These are phyloP conservation scores for Leonotis leonurus DNA, from an alignment of 257 asterid genomes.

Conservation along the genomic window DNA sequence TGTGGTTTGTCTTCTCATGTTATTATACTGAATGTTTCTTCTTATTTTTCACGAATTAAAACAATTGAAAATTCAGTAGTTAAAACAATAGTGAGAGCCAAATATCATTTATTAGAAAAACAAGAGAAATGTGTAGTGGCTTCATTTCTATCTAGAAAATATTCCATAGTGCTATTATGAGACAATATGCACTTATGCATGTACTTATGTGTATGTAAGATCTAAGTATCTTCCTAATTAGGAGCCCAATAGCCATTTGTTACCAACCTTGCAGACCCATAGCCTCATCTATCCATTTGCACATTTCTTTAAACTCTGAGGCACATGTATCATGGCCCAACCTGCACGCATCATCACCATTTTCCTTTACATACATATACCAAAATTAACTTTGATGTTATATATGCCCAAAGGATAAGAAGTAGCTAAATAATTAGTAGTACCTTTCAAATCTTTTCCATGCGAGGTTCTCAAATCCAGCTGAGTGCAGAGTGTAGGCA, in stretches of 20 bases:
- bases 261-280: slow-evolving; percentile 34
- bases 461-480: slow-evolving; percentile 42
- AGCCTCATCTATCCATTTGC: slow-evolving; percentile 38
- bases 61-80: too few relatives aligned
- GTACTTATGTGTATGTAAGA: background rate
- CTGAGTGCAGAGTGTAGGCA: slow-evolving; percentile 26
- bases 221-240: background rate
- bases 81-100: too few relatives aligned
- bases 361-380: too few relatives aligned
- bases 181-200: background rate
- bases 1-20: too few relatives aligned
- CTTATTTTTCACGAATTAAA: too few relatives aligned
- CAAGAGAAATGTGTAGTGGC: too few relatives aligned
- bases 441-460: slow-evolving; percentile 39
- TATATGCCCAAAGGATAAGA: background rate
- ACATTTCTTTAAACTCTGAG: slow-evolving; percentile 39
- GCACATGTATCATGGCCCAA: slow-evolving; percentile 52
- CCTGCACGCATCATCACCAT: slow-evolving; percentile 11
- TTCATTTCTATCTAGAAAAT: too few relatives aligned
- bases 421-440: too few relatives aligned
- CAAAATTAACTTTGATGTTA: too few relatives aligned
- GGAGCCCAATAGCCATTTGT: too few relatives aligned
- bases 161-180: background rate
- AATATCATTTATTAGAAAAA: too few relatives aligned
- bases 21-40: too few relatives aligned